Base-by-base conservation (phyloP, 805 yeast species). In the Ogataea neopini region DNA sequence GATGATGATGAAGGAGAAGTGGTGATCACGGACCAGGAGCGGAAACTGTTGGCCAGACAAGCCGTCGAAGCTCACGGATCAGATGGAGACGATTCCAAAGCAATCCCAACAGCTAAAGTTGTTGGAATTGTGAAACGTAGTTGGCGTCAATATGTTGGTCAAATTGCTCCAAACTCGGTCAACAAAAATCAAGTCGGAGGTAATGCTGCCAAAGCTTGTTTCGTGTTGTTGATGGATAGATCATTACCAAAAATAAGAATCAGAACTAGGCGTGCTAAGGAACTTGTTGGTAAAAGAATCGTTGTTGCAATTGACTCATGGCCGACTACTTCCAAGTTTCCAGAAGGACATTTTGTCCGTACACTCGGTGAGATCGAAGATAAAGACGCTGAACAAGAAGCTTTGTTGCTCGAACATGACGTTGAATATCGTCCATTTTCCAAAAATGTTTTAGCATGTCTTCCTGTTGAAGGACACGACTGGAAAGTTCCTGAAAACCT, bases 101-200 rank as follows among this genome's bases (percentile, higher is more conserved):
- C 34, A 3, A 30, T 30, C 17, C 99, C 98, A n/a, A 92, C 99
- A 0, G 98, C 96, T 2, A 80, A 81, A 56, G 86, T 94, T 29
- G 97, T 94, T 10, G 95, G 96, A 23, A 78, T 94, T 20, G 72
- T 83, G 35, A 85, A 88, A 69, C 79, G 99, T 68, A 88, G 92
- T 51, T 94, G 99, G 99, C 80, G 99, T 65, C 83, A 84, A 55
- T 94, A 91, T 62, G 99, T 94, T 32, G 99, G 99, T 11, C 97
- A 91, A 66, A 76, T 94, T 52, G 84, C 92, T 2, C 85, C 89
- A 36, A 76, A 83, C 30, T 84, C 96, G 2, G 85, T 86, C 1
- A 66, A 73, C 17, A 66, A 64, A 4, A 81, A 79, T 44, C 76
- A 75, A 40, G 72, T 74, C 43, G 63, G 68, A 14, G 79, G 87